Percentiles rank a stretch among this genome's conserved stretches.
These are phyloP conservation scores for Microbotryum intermedium DNA, from an alignment of 1,284 basidiomycete genomes.

Conservation along the genomic window DNA sequence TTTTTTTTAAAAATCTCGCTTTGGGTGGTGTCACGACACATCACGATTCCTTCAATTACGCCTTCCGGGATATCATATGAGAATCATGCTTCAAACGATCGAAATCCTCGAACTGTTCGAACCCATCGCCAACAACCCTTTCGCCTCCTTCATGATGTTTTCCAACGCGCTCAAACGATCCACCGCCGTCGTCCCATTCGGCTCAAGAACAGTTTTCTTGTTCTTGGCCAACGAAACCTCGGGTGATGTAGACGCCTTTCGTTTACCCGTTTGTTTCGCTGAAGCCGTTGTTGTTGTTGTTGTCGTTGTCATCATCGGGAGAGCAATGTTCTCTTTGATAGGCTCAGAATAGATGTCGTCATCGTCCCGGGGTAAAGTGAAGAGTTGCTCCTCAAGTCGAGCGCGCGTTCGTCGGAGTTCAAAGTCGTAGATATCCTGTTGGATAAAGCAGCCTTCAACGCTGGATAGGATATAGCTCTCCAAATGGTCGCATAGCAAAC, in stretches of 20 bases:
- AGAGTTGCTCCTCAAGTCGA: background rate
- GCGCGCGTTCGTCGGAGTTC: background rate
- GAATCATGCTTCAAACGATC: too few species aligned
- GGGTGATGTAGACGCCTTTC: background rate
- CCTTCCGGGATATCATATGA: too few species aligned
- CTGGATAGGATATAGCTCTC: constrained; percentile 2
- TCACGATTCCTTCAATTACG: too few species aligned
- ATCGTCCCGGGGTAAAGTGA: background rate
- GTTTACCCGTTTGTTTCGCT: background rate
- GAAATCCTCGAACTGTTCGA: too few species aligned
- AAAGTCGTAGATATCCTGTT: background rate
- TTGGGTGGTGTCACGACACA: too few species aligned
- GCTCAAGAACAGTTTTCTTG: constrained; percentile 10
- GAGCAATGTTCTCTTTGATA: background rate
- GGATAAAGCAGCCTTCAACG: background rate
- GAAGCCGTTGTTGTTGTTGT: background rate
- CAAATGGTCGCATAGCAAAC: constrained; percentile 19
- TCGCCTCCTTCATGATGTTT: constrained; percentile 11
- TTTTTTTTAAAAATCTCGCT: too few species aligned
- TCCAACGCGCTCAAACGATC: constrained; percentile 7
- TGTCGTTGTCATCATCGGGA: too few species aligned
- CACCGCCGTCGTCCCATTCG: background rate
- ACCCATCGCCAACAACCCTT: background rate
- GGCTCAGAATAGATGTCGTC: background rate
- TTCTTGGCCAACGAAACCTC: constrained; percentile 8